Conservation (phyloP, 2,329 filamentous ascomycete species). For the Thielaviopsis populi region DNA sequence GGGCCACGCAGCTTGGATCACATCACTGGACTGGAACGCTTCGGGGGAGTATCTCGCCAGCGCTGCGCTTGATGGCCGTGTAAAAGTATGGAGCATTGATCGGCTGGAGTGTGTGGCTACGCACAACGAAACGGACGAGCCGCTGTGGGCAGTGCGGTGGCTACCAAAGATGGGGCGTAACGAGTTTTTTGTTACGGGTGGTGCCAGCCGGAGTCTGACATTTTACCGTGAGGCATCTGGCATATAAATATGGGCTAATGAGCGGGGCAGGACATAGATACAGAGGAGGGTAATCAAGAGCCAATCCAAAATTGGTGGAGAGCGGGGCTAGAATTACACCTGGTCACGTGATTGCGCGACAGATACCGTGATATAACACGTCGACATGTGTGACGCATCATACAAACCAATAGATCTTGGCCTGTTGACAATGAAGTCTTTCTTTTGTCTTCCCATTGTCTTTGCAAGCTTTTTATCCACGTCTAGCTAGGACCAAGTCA, state of each 20-base stretch:
- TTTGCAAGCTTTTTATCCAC: too few relatives aligned
- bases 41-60: conserved; percentile 85
- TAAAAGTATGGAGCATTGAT: conserved; percentile 90
- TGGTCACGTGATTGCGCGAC: background rate
- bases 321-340: background rate
- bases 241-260: conserved; percentile 27
- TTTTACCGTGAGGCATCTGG: conserved; percentile 80
- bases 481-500: too few relatives aligned
- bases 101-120: conserved; percentile 75
- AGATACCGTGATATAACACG: background rate
- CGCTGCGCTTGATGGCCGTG: conserved; percentile 81
- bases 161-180: conserved; percentile 54
- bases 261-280: background rate
- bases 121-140: conserved; percentile 76
- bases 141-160: conserved; percentile 75
- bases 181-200: conserved; percentile 64
- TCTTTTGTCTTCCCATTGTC: too few relatives aligned
- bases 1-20: conserved; percentile 75
- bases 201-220: conserved; percentile 58
- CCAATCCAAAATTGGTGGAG: too few relatives aligned
- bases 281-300: too few relatives aligned
- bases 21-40: conserved; percentile 81
- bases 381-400: too few relatives aligned
- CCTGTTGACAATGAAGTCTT: too few relatives aligned
- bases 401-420: too few relatives aligned